Evolutionary conservation across 202 grass and related monocot species (phyloP), one percentile per base, ranked within the genome.

Genomic region (Brachypodium distachyon): DNA sequence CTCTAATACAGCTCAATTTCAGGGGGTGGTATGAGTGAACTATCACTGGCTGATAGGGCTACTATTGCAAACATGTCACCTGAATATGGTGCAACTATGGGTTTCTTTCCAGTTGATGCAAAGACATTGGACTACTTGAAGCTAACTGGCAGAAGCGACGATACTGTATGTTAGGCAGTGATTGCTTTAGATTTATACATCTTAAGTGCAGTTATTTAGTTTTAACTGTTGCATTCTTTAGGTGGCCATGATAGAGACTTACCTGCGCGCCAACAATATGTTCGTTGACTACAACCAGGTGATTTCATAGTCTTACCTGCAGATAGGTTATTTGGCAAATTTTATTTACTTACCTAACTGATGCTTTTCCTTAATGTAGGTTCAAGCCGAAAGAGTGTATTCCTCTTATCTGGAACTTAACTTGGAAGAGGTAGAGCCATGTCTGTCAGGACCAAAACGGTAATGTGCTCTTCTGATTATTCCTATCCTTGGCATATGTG

Each of bases 1-100:
- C 1, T 77, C 56, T 88, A 58, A 81, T 72, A 3, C 53, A 56
- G 10, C 28, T 23, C 34, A 58, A 76, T 77, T 63, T 32, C 76
- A 97, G 94, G 95, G 38, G 80, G 89, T 81, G 95, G 91, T 55
- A 91, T 98, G 91, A 77, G 89, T 69, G 88, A 97, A 70, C 43
- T 97, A 48, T 91, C 91, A 70, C 86, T 97, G 64, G 94, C 94
- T 55, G 94, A 97, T 89, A 87, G 94, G 56, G 94, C 94, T 58
- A 97, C 94, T 64, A 97, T 97, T 36, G 94, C 94, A 79, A 97
- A 97, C 73, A 97, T 97, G 94, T 93, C 94, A 76, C 94, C 90
- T 21, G 94, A 97, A 84, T 97, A 97, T 86, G 94, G 94, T 54
- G 94, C 94, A 72, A 97, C 94, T 72, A 97, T 97, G 94, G 94